Conservation (phyloP, 805 yeast species). For the Ogataea nakhonphanomensis region DNA sequence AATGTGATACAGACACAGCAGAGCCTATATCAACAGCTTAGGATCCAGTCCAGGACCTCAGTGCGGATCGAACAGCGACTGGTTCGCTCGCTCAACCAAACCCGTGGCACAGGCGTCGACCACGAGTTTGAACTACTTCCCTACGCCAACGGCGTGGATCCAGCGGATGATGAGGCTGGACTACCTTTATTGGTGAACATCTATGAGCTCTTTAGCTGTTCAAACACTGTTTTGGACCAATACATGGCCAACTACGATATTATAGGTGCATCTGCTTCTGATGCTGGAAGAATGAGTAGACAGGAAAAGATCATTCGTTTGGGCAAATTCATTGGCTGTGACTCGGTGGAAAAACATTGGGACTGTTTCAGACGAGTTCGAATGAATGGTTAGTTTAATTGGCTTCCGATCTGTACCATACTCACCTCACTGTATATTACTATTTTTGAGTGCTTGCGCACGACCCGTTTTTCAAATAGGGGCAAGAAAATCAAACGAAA, state of each 20-base stretch:
- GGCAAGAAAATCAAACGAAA: constrained; percentile 1
- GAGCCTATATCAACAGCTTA: constrained; percentile 19
- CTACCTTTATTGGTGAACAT: constrained; percentile 27
- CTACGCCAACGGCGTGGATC: constrained; percentile 26
- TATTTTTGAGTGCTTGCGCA: constrained; percentile 3
- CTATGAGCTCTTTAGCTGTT: constrained; percentile 25
- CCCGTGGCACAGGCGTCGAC: constrained; percentile 32
- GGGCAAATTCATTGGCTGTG: constrained; percentile 31
- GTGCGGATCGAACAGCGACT: constrained; percentile 29
- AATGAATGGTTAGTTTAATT: not conserved
- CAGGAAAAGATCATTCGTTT: constrained; percentile 26
- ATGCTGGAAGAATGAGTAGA: constrained; percentile 11
- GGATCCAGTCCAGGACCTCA: constrained; percentile 20
- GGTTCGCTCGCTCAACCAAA: constrained; percentile 22
- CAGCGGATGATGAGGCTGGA: constrained; percentile 19
- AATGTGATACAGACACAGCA: constrained; percentile 19
- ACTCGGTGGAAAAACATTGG: constrained; percentile 32
- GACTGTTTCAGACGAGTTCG: constrained; percentile 16
- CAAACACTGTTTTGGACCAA: constrained; percentile 18
- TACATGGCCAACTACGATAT: constrained; percentile 22
- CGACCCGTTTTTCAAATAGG: constrained; percentile 2
- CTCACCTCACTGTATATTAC: constrained; percentile 1
- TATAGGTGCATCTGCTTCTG: constrained; percentile 2
- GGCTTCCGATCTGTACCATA: not conserved
- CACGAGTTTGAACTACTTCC: constrained; percentile 29